phyloP scores from a whole-genome alignment of 2,329 filamentous ascomycete species.

The Paecilomyces niveus region DNA sequence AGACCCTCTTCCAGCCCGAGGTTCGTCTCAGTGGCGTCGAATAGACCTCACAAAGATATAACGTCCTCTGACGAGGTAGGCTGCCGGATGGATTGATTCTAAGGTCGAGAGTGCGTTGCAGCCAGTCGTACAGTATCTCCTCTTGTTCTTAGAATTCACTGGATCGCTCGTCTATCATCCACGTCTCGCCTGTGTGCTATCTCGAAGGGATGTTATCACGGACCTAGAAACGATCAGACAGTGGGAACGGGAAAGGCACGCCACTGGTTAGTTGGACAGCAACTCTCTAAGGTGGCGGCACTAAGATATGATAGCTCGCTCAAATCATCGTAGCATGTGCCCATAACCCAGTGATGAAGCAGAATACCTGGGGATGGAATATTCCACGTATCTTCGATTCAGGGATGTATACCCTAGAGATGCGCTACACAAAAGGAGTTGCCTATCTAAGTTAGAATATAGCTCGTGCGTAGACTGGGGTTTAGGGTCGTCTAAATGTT shows the following conservation, averaged over 20 bases:
- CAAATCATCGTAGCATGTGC: not conserved
- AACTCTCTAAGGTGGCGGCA: not conserved
- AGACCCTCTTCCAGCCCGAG: not conserved
- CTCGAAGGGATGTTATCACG: not conserved
- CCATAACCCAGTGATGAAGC: not conserved
- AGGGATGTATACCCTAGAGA: not conserved
- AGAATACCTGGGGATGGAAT: not conserved
- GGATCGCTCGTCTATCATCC: not conserved
- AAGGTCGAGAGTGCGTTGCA: not conserved
- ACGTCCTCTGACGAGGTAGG: not conserved
- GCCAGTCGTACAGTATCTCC: not conserved
- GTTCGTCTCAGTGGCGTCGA: not conserved
- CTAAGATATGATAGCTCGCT: not conserved
- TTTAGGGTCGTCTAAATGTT: not conserved
- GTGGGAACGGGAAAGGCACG: not conserved
- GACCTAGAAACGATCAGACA: not conserved
- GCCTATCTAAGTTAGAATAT: no score
- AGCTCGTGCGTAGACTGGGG: no score
- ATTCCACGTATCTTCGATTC: not conserved
- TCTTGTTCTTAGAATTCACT: not conserved
- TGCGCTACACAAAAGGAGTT: not conserved
- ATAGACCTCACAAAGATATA: not conserved
- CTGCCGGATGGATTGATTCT: not conserved
- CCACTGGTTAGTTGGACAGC: not conserved
- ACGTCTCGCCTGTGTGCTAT: not conserved